Base-by-base conservation (phyloP, 176 grass and related monocot genomes). In the Aegilops umbellulata region DNA sequence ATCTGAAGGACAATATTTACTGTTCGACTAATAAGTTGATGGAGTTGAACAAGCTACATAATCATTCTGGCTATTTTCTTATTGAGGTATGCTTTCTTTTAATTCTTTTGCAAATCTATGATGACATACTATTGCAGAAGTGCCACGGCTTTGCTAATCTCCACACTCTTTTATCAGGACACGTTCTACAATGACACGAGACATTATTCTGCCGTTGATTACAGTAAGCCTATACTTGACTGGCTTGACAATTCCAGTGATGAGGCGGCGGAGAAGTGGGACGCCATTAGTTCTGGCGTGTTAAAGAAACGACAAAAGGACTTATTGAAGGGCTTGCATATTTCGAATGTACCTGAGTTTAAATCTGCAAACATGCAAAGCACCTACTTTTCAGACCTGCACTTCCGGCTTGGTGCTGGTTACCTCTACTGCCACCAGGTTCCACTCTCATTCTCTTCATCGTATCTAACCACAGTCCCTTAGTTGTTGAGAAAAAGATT, bases 361-460 rank as follows among this genome's bases (percentile, higher is more conserved):
- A 94, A 91, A 86, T 85, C 90, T 30, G 73, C 60, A 57, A 82
- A 82, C 39, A 98, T 98, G 97, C 86, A 98, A 53, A 92, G 55
- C 29, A 89, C 94, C 64, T 69, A 66, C 65, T 95, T 98, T 82
- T 89, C 88, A 82, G 90, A 98, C 76, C 69, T 94, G 66, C 89
- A 88, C 10, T 92, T 98, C 80, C 86, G 86, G 30, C 87, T 95
- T 81, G 94, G 94, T 79, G 88, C 88, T 87, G 86, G 94, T 20
- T 98, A 95, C 82, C 88, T 95, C 65, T 98, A 94, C 80, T 94
- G 91, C 67, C 97, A 98, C 82, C 94, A 94, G 94, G 92, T 98
- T 84, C 39, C 26, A 55, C 58, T 66, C 71, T 89, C 92, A 73
- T 39, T 74, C 60, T 89, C 44, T 38, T 82, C 27, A 22, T 51